phyloP scores from a whole-genome alignment of 352 stramenopile species.

The Lagenidium sp. region DNA sequence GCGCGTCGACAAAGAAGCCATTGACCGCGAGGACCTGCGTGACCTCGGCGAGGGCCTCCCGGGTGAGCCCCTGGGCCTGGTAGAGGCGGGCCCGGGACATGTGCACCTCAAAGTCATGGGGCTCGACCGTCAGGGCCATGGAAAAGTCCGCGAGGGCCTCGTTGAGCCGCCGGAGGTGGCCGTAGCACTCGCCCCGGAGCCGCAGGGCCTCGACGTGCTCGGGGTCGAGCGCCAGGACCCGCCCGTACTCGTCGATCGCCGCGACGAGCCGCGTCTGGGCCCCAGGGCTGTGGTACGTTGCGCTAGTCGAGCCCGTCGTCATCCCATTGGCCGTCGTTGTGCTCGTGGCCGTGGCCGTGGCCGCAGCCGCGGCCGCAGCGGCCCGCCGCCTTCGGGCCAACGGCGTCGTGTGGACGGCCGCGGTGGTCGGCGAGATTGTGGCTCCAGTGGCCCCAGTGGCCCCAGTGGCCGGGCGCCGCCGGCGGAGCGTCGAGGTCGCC shows the following conservation, averaged over 20 bases:
- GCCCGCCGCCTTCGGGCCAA: constrained; percentile 27
- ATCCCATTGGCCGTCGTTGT: no score
- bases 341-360: no score
- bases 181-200: constrained; percentile 33
- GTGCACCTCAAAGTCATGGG: constrained; percentile 46
- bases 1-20: constrained; percentile 63
- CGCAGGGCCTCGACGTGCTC: constrained; percentile 32
- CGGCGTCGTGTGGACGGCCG: constrained; percentile 21
- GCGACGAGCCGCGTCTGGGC: constrained; percentile 28
- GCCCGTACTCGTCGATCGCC: constrained; percentile 57
- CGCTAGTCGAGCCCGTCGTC: no score
- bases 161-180: constrained; percentile 34
- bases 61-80: constrained; percentile 28
- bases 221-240: constrained; percentile 33
- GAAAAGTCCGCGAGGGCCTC: constrained; percentile 51
- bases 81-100: constrained; percentile 47
- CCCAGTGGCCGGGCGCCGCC: no score
- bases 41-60: constrained; percentile 38
- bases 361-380: no score
- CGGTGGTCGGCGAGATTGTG: constrained; percentile 5
- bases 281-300: constrained; percentile 25
- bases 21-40: constrained; percentile 43
- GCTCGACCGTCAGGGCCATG: constrained; percentile 28
- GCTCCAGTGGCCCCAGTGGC: no score
- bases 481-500: no score